Evolutionary conservation across 768 basidiomycete species (phyloP).

Genomic region (Tylopilus plumbeoviolaceoides): DNA sequence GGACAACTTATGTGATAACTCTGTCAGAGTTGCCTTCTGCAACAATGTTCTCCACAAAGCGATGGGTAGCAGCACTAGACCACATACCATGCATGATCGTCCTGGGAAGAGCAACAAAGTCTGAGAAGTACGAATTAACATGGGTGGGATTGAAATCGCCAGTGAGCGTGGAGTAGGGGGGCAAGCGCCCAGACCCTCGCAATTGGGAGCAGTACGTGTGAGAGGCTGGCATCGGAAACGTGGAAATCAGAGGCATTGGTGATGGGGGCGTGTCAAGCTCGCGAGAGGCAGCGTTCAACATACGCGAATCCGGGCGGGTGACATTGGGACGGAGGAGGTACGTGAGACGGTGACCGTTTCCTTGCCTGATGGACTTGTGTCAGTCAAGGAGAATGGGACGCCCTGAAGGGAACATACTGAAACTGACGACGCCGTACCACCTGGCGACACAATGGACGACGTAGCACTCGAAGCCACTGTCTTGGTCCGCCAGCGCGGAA

Average conservation of each 20-base stretch:
- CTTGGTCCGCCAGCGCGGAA: conserved; percentile 21
- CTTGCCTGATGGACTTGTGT: too few species aligned
- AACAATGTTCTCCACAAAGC: conserved; percentile 88
- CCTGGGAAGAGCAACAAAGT: conserved; percentile 86
- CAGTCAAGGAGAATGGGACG: too few species aligned
- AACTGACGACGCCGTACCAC: conserved; percentile 76
- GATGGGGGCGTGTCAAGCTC: conserved; percentile 68
- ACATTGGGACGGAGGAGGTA: conserved; percentile 79
- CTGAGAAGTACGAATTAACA: conserved; percentile 96
- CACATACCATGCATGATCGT: conserved; percentile 99
- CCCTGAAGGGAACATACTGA: conserved; percentile 58
- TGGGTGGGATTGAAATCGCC: too few species aligned
- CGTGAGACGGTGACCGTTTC: conserved; percentile 56
- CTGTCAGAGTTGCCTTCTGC: too few species aligned
- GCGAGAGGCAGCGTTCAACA: conserved; percentile 20
- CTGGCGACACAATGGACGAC: conserved; percentile 81
- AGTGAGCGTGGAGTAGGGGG: conserved; percentile 91
- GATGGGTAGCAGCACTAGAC: conserved; percentile 91
- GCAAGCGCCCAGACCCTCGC: too few species aligned
- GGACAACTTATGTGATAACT: conserved; percentile 59
- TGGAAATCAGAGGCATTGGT: conserved; percentile 62
- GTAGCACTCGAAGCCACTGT: conserved; percentile 74
- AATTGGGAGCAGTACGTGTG: too few species aligned
- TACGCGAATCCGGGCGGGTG: conserved; percentile 50
- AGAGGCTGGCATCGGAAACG: conserved; percentile 43